phyloP scores from a whole-genome alignment of 2,329 filamentous ascomycete genomes.

The Aspergillus arachidicola region DNA sequence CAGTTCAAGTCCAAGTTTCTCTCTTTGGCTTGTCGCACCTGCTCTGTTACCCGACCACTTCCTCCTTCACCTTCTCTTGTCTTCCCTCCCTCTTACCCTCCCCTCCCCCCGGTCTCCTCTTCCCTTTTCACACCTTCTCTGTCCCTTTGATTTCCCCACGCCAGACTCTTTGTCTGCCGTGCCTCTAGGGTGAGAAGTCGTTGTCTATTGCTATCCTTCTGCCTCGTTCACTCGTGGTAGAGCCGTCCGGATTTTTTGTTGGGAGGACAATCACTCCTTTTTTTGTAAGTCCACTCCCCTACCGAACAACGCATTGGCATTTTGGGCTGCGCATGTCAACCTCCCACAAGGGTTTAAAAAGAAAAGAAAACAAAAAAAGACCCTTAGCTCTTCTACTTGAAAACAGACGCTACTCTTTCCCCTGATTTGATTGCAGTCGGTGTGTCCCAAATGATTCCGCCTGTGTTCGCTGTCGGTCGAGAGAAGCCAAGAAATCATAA shows the following conservation, averaged over 20 bases:
- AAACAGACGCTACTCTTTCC: background rate
- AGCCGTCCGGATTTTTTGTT: conserved; percentile 21
- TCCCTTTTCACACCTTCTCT: conserved; percentile 28
- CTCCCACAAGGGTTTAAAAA: background rate
- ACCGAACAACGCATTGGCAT: conserved; percentile 13
- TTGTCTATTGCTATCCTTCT: conserved; percentile 22
- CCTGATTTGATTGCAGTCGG: background rate
- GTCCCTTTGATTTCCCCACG: conserved; percentile 23
- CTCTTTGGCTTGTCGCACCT: conserved; percentile 14
- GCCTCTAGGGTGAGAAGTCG: conserved; percentile 26
- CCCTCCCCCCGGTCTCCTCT: conserved; percentile 18
- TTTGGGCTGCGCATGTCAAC: conserved; percentile 4
- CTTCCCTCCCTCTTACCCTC: conserved; percentile 25
- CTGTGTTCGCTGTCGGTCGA: conserved; percentile 5
- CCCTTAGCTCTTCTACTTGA: background rate
- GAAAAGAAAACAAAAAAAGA: background rate
- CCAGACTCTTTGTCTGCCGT: conserved; percentile 26
- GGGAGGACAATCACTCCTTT: conserved; percentile 26
- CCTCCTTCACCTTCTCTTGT: conserved; percentile 18
- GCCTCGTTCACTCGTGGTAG: conserved; percentile 42
- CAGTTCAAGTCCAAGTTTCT: conserved; percentile 3
- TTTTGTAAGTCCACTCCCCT: conserved; percentile 29
- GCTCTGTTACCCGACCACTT: conserved; percentile 17
- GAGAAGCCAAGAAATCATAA: conserved; percentile 12
- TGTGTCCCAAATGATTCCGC: conserved; percentile 1